These are phyloP conservation scores for Exserohilum rostratum DNA, from an alignment of 2,329 filamentous ascomycete species.

Conservation along the genomic window DNA sequence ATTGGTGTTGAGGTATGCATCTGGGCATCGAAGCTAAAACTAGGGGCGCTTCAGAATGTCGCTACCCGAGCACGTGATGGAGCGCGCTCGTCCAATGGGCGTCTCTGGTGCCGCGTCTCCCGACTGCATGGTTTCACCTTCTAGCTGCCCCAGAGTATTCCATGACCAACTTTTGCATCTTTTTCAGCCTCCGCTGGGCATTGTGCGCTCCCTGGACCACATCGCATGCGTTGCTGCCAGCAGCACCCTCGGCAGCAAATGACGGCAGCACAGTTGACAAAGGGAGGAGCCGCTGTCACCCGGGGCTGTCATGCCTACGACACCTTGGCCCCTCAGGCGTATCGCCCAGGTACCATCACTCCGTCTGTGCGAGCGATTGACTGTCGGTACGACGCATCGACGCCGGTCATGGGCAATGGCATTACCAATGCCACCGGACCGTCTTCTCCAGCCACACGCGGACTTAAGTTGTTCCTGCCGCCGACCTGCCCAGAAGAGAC, in stretches of 20 bases:
- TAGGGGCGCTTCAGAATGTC: conserved; percentile 32
- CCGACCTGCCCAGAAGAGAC: conserved; percentile 22
- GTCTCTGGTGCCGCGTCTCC: conserved; percentile 13
- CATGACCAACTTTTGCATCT: conserved; percentile 15
- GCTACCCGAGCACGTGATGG: conserved; percentile 14
- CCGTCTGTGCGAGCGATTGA: too few relatives aligned
- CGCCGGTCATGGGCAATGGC: conserved; percentile 10
- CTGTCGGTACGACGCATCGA: neutral
- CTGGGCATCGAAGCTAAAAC: conserved; percentile 31
- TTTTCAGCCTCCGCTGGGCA: conserved; percentile 13
- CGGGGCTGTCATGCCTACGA: neutral
- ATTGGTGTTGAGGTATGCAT: conserved; percentile 45
- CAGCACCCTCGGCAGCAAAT: conserved; percentile 2
- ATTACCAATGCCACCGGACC: conserved; percentile 6
- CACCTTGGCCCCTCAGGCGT: conserved; percentile 5
- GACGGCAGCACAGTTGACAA: conserved; percentile 15
- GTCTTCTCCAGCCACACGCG: conserved; percentile 14
- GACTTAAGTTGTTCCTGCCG: conserved; percentile 11
- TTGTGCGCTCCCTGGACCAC: neutral
- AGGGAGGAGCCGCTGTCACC: conserved; percentile 12
- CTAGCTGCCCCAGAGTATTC: conserved; percentile 3
- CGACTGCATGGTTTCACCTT: conserved; percentile 26
- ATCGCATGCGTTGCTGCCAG: neutral
- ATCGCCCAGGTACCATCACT: too few relatives aligned
- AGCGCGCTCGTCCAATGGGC: conserved; percentile 21